Percentiles rank a stretch among this genome's conserved stretches.
These are phyloP conservation scores for Parietichytrium sp. DNA, from an alignment of 108 stramenopile genomes.

Conservation along the genomic window DNA sequence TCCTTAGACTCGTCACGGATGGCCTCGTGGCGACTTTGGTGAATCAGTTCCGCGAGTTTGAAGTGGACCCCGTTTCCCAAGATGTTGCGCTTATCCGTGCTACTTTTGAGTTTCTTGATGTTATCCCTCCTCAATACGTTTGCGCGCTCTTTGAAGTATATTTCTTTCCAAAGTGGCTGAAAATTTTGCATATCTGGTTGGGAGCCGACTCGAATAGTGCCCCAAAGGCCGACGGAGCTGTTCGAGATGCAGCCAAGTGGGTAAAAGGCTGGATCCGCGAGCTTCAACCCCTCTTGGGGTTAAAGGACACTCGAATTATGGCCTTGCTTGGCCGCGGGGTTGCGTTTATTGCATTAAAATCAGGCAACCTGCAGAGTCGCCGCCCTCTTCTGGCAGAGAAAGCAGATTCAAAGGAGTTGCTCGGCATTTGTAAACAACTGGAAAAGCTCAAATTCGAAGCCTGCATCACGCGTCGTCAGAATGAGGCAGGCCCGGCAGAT, in stretches of 20 bases:
- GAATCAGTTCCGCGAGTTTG: background rate
- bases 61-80: background rate
- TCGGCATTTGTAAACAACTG: too few species aligned
- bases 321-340: background rate
- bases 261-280: background rate
- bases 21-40: background rate
- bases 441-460: background rate
- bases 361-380: too few species aligned
- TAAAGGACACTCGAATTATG: background rate
- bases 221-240: background rate
- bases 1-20: background rate
- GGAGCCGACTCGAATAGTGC: background rate
- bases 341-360: background rate
- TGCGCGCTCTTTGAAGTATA: background rate
- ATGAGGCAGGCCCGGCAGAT: background rate
- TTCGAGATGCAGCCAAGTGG: background rate
- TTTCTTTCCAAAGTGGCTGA: conserved; percentile 7
- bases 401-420: too few species aligned
- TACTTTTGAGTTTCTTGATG: too few species aligned
- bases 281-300: background rate
- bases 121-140: background rate
- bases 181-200: background rate
- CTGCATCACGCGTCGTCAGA: background rate
- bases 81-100: background rate
- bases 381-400: too few species aligned